Evolutionary conservation across 2,329 filamentous ascomycete genomes (phyloP).

Genomic region (Diaporthe capsici): DNA sequence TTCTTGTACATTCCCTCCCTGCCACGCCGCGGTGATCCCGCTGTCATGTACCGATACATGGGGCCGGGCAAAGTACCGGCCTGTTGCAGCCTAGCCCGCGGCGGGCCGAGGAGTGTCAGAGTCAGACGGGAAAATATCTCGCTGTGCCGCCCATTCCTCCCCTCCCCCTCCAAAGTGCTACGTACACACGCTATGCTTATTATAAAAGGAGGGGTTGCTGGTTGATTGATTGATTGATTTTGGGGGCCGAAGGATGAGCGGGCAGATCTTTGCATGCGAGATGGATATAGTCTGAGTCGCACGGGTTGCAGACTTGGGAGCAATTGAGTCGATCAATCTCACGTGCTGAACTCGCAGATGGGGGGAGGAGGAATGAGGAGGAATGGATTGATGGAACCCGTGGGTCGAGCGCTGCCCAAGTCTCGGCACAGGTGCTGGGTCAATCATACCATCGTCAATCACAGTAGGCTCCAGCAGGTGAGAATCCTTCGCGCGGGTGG

Average conservation of each 20-base stretch:
- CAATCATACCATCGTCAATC: neutral
- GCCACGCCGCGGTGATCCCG: neutral
- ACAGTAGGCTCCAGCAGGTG: neutral
- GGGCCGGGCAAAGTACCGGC: neutral
- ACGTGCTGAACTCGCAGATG: neutral
- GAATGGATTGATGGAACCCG: constrained; percentile 11
- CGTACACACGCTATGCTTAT: neutral
- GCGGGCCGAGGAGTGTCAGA: constrained; percentile 24
- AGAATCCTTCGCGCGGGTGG: constrained; percentile 11
- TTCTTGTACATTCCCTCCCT: neutral
- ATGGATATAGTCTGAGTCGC: constrained; percentile 24
- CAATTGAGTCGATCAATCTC: constrained; percentile 21
- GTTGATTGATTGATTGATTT: neutral
- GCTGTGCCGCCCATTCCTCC: neutral
- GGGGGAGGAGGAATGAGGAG: neutral
- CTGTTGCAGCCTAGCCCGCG: neutral
- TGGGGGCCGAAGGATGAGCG: constrained; percentile 41
- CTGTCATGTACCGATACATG: constrained; percentile 11
- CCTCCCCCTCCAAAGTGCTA: neutral
- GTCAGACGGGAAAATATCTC: constrained; percentile 28
- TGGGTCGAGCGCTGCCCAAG: constrained; percentile 4
- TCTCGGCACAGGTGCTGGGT: neutral
- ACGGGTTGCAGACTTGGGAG: neutral
- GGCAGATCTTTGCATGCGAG: constrained; percentile 39
- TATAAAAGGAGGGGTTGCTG: neutral